phyloP scores from a whole-genome alignment of 2,329 filamentous ascomycete species.

The Aspergillus phoenicis region DNA sequence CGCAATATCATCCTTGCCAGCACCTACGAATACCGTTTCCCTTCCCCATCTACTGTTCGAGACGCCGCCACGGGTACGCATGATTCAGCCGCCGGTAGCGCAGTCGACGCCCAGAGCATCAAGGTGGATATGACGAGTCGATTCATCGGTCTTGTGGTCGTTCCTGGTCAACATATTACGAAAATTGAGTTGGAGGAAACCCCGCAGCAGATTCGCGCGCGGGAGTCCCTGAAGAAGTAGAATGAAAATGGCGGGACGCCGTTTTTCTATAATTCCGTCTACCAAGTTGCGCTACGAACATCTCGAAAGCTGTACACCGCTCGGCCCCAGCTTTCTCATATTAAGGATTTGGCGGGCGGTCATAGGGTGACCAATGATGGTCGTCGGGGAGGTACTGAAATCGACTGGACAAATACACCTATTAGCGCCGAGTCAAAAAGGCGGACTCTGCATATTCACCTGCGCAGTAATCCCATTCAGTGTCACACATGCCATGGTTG shows the following conservation, averaged over 20 bases:
- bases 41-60: slow-evolving; percentile 55
- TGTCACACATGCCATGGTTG: slow-evolving; percentile 4
- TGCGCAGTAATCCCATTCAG: slow-evolving; percentile 1
- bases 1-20: slow-evolving; percentile 83
- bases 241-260: slow-evolving; percentile 13
- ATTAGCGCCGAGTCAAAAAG: slow-evolving; percentile 1
- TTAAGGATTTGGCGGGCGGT: neutral
- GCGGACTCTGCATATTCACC: slow-evolving; percentile 1
- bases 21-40: slow-evolving; percentile 86
- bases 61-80: slow-evolving; percentile 43
- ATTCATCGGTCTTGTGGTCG: slow-evolving; percentile 84
- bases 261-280: neutral
- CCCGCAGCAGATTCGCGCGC: slow-evolving; percentile 26
- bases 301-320: neutral
- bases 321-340: neutral
- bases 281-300: neutral
- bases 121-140: slow-evolving; percentile 77
- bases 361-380: neutral
- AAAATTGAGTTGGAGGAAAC: slow-evolving; percentile 84
- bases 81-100: slow-evolving; percentile 23
- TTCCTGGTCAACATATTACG: slow-evolving; percentile 81
- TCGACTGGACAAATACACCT: neutral
- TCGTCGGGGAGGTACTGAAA: neutral
- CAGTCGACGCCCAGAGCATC: slow-evolving; percentile 39
- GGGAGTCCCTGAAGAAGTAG: slow-evolving; percentile 22